A percentile compares a stretch with the other conserved stretches of the same genome.
These are phyloP conservation scores for Termitomyces sp. DNA, from an alignment of 768 basidiomycete genomes.

Conservation along the genomic window DNA sequence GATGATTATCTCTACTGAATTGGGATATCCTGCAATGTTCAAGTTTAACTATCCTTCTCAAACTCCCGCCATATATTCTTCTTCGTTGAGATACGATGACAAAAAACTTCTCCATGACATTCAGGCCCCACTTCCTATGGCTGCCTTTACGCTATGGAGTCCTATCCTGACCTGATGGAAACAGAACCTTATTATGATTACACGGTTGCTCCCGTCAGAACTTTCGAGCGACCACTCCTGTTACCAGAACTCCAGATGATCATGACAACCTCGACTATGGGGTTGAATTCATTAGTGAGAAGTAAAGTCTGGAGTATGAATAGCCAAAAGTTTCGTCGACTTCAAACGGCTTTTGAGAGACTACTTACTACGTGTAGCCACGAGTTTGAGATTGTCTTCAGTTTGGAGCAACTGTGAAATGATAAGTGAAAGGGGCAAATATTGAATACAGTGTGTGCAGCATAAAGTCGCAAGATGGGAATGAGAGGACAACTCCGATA, in stretches of 20 bases:
- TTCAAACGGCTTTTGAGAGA: too few relatives aligned
- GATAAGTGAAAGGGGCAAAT: too few relatives aligned
- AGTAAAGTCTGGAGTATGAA: too few relatives aligned
- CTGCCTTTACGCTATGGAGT: conserved; percentile 18
- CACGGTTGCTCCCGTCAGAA: not conserved
- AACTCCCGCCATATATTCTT: conserved; percentile 8
- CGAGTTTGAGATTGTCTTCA: too few relatives aligned
- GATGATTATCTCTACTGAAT: conserved; percentile 41
- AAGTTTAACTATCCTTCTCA: conserved; percentile 42
- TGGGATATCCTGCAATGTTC: conserved; percentile 38
- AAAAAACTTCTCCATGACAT: conserved; percentile 9
- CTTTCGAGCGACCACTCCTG: conserved; percentile 2
- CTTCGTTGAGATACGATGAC: conserved; percentile 12
- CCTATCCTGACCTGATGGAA: conserved; percentile 9
- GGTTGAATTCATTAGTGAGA: too few relatives aligned
- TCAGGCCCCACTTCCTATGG: conserved; percentile 14
- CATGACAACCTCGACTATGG: too few relatives aligned
- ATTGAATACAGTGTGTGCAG: too few relatives aligned
- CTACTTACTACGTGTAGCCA: too few relatives aligned
- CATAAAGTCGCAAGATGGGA: too few relatives aligned
- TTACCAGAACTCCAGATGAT: conserved; percentile 6
- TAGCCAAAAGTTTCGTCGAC: too few relatives aligned
- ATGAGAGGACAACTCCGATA: too few relatives aligned
- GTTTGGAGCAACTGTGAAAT: too few relatives aligned
- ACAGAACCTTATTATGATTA: conserved; percentile 14